Conservation (phyloP, 2,329 filamentous ascomycete species). For the Trichoderma sp. region DNA sequence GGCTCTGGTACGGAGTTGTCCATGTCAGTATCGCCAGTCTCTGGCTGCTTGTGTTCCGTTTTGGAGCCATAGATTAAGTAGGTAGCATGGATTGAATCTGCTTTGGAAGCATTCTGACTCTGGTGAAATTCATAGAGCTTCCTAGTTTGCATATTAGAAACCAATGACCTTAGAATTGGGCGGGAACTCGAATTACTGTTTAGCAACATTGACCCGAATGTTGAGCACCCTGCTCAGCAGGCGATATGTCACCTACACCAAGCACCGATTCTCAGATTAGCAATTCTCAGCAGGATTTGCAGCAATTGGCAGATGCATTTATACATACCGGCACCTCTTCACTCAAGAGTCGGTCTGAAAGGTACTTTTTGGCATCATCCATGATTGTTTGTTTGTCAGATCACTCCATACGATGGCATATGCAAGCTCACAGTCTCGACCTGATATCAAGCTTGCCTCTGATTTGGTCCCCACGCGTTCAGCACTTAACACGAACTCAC, state of each 20-base stretch:
- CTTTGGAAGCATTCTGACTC: conserved; percentile 77
- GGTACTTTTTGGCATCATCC: conserved; percentile 67
- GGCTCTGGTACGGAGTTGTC: conserved; percentile 61
- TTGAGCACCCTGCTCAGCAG: conserved; percentile 77
- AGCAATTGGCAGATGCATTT: background rate
- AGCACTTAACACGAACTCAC: conserved; percentile 21
- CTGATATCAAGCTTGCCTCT: background rate
- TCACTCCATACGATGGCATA: background rate
- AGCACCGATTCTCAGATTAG: background rate
- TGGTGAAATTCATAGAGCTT: conserved; percentile 89
- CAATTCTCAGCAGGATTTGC: background rate
- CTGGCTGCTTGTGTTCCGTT: conserved; percentile 38
- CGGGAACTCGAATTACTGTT: conserved; percentile 60
- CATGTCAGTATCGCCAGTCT: conserved; percentile 68
- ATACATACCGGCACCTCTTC: conserved; percentile 67
- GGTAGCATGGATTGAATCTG: conserved; percentile 81
- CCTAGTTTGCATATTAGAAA: conserved; percentile 42
- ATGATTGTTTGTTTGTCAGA: conserved; percentile 34
- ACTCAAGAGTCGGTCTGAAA: conserved; percentile 72
- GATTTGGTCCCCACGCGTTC: conserved; percentile 12
- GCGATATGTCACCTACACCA: conserved; percentile 78
- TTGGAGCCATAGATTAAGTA: conserved; percentile 79
- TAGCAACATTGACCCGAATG: conserved; percentile 82
- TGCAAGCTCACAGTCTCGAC: background rate
- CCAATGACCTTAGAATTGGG: background rate